A percentile compares a stretch with the other conserved stretches of the same genome.
phyloP scores from a whole-genome alignment of 1,284 basidiomycete genomes.

The Coriolopsis trogii region DNA sequence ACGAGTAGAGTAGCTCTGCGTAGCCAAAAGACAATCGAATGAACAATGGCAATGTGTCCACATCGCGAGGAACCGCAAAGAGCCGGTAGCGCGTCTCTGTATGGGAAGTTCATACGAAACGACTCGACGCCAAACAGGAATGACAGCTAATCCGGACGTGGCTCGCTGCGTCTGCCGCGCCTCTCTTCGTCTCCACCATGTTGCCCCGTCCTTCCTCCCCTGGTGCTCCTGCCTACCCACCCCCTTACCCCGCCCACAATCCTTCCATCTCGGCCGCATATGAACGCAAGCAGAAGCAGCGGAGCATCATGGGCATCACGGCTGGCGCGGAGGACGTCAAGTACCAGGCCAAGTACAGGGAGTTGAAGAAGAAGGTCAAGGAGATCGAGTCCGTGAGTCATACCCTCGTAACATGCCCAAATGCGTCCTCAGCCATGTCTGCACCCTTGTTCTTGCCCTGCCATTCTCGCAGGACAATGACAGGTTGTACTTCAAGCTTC shows the following conservation, averaged over 20 bases:
- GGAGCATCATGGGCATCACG: constrained; percentile 60
- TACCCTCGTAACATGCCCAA: neutral
- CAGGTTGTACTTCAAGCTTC: constrained; percentile 80
- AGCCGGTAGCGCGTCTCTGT: constrained; percentile 24
- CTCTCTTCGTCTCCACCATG: constrained; percentile 33
- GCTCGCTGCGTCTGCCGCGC: constrained; percentile 19
- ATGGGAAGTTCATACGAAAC: constrained; percentile 30
- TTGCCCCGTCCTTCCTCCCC: constrained; percentile 40
- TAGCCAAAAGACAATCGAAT: neutral
- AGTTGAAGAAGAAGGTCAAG: constrained; percentile 86
- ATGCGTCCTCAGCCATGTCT: constrained; percentile 15
- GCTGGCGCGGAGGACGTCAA: constrained; percentile 86
- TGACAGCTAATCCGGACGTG: constrained; percentile 28
- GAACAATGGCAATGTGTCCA: neutral
- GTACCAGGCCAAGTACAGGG: constrained; percentile 89
- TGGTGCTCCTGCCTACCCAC: constrained; percentile 23
- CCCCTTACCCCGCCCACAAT: constrained; percentile 23
- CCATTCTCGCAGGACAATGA: constrained; percentile 73
- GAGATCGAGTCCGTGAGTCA: constrained; percentile 80
- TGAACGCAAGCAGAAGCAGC: constrained; percentile 51
- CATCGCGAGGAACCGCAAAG: constrained; percentile 10
- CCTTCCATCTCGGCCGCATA: constrained; percentile 26
- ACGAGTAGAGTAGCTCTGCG: neutral
- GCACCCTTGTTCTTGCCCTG: constrained; percentile 11
- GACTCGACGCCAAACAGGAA: constrained; percentile 33